Conservation (phyloP, 2,329 filamentous ascomycete genomes). For the Fusarium anguioides region DNA sequence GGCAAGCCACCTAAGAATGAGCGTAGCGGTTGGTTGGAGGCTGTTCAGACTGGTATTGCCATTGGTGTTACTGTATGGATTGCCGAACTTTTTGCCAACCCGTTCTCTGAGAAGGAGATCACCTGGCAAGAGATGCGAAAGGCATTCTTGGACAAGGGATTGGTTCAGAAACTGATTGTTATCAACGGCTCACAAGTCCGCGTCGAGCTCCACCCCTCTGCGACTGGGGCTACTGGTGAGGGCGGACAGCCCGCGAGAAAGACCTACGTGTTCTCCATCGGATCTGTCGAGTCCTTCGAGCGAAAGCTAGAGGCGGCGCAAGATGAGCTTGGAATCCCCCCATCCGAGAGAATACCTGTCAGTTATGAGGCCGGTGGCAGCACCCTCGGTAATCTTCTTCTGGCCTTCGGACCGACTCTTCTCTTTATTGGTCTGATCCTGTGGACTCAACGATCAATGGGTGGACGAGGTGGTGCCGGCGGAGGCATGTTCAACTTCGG, state of each 20-base stretch:
- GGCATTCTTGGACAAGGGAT: constrained; percentile 93
- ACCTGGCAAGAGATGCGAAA: constrained; percentile 97
- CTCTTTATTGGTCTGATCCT: constrained; percentile 85
- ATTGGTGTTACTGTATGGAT: constrained; percentile 67
- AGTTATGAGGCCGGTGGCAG: constrained; percentile 84
- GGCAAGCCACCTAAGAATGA: constrained; percentile 50
- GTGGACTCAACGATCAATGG: constrained; percentile 81
- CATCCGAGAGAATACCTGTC: constrained; percentile 90
- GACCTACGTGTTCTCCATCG: constrained; percentile 91
- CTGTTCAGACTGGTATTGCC: constrained; percentile 51
- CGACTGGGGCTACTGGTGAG: constrained; percentile 50
- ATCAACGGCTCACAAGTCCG: constrained; percentile 78
- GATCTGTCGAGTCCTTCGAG: constrained; percentile 94
- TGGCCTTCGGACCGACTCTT: constrained; percentile 85
- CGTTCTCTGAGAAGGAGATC: constrained; percentile 74
- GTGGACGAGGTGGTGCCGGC: constrained; percentile 70
- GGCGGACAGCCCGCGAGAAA: constrained; percentile 42
- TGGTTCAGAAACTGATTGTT: constrained; percentile 92
- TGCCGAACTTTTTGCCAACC: constrained; percentile 54
- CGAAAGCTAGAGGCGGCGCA: constrained; percentile 88
- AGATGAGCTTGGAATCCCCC: constrained; percentile 85
- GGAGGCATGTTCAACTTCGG: constrained; percentile 95
- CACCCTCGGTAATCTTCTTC: constrained; percentile 77
- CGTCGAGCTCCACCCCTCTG: constrained; percentile 82
- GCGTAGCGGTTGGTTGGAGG: constrained; percentile 51